Conservation (phyloP, 2,329 filamentous ascomycete species). For the Aspergillus puulaauensis region DNA sequence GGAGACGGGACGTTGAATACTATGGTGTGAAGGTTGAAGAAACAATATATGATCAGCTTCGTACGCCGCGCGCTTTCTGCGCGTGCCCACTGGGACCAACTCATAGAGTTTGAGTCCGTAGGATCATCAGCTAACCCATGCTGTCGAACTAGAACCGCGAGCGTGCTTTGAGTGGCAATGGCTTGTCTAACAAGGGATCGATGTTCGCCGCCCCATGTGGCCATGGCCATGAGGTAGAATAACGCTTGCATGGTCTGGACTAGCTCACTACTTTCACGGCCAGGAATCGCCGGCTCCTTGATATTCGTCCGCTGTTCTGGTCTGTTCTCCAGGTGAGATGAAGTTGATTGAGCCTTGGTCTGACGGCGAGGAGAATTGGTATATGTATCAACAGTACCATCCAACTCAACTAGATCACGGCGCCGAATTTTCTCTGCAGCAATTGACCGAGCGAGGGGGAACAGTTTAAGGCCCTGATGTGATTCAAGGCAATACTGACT, state of each 20-base stretch:
- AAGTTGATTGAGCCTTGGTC: not conserved
- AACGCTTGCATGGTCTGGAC: not conserved
- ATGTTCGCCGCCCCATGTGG: not conserved
- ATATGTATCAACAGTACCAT: not conserved
- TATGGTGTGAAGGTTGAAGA: slow-evolving; percentile 29
- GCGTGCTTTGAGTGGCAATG: not conserved
- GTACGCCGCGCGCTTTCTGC: not conserved
- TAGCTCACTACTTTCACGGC: no score
- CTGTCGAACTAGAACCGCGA: not conserved
- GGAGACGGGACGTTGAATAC: slow-evolving; percentile 27
- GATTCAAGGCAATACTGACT: slow-evolving; percentile 9
- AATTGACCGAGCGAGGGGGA: not conserved
- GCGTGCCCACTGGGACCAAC: not conserved
- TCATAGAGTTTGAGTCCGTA: not conserved
- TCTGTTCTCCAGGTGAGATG: not conserved
- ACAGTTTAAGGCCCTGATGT: slow-evolving; percentile 1
- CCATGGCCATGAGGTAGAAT: not conserved
- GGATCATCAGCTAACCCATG: not conserved
- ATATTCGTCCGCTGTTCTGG: no score
- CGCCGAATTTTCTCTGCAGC: not conserved
- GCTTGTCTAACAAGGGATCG: not conserved
- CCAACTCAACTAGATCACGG: not conserved
- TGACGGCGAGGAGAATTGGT: not conserved
- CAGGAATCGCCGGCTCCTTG: no score
- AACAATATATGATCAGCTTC: slow-evolving; percentile 16